Conservation (phyloP, 1,284 basidiomycete species). For the Moesziomyces sp. region DNA sequence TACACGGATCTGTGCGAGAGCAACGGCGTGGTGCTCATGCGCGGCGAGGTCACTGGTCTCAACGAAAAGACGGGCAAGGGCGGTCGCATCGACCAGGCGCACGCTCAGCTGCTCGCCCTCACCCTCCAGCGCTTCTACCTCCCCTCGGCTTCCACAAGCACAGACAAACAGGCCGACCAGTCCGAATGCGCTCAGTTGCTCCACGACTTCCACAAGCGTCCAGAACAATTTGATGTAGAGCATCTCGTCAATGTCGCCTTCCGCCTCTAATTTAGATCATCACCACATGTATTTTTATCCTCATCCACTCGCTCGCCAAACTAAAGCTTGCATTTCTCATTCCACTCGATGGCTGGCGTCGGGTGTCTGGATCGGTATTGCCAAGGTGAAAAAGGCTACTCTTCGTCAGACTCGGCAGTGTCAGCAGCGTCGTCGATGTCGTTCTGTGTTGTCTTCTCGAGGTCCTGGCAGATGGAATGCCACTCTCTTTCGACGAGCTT, state of each 20-base stretch:
- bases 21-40: conserved; percentile 85
- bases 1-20: conserved; percentile 87
- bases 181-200: conserved; percentile 51
- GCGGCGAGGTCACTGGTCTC: conserved; percentile 86
- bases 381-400: neutral
- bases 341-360: neutral
- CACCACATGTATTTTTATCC: neutral
- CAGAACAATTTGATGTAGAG: conserved; percentile 55
- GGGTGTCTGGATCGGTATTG: neutral
- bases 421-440: neutral
- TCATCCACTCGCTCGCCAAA: too few relatives aligned
- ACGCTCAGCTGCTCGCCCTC: conserved; percentile 60
- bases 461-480: conserved; percentile 30
- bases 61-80: conserved; percentile 71
- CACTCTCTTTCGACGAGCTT: conserved; percentile 34
- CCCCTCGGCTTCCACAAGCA: conserved; percentile 8
- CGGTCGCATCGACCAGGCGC: conserved; percentile 59
- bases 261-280: conserved; percentile 14
- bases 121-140: conserved; percentile 65
- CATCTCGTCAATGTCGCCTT: conserved; percentile 54
- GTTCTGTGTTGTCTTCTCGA: conserved; percentile 1
- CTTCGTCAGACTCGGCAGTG: conserved; percentile 1
- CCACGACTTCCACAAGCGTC: conserved; percentile 55
- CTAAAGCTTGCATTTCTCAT: neutral
- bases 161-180: conserved; percentile 13